Conservation (phyloP, 2,329 filamentous ascomycete species). For the Penicillium vulpinum region DNA sequence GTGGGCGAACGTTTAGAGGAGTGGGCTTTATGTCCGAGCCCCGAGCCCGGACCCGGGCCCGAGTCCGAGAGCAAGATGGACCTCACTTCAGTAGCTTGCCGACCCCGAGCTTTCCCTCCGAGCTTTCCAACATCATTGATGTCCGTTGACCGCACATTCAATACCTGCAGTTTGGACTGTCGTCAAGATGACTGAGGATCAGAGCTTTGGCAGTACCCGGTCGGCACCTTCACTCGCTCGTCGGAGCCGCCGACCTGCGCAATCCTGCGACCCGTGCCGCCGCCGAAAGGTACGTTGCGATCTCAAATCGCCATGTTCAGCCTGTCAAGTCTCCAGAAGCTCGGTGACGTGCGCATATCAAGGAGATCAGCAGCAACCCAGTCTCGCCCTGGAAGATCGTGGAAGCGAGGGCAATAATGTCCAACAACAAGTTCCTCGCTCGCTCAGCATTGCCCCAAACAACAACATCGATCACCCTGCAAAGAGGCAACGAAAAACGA, state of each 20-base stretch:
- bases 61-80: background rate
- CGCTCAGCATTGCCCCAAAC: background rate
- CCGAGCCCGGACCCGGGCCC: background rate
- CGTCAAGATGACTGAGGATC: background rate
- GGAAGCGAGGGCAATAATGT: background rate
- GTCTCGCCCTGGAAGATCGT: background rate
- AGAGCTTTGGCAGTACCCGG: background rate
- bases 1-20: too few relatives aligned
- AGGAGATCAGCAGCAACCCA: background rate
- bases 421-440: background rate
- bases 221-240: background rate
- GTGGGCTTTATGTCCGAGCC: too few relatives aligned
- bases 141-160: background rate
- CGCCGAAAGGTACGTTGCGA: constrained; percentile 1
- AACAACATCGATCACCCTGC: background rate
- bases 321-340: background rate
- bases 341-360: background rate
- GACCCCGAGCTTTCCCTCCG: background rate
- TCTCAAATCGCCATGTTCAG: background rate
- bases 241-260: background rate
- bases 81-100: background rate
- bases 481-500: background rate
- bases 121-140: background rate
- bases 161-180: background rate
- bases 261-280: background rate